phyloP scores from a whole-genome alignment of 352 stramenopile species.

The Phytopythium sindhum region DNA sequence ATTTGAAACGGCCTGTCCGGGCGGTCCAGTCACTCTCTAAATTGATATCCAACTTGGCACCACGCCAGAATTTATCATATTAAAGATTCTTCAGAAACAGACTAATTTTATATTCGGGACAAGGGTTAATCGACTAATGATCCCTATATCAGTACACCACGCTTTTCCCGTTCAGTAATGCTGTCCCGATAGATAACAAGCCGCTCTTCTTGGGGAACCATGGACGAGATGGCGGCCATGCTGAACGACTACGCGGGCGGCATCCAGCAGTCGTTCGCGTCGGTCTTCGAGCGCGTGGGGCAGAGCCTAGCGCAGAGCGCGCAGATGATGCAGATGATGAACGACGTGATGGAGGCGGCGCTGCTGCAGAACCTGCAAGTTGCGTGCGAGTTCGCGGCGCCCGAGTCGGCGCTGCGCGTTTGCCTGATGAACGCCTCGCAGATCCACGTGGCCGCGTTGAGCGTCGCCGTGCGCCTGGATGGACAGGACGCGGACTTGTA shows the following conservation, averaged over 20 bases:
- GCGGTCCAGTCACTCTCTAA: constrained; percentile 1
- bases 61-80: neutral
- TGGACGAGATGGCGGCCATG: constrained; percentile 71
- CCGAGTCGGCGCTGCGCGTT: constrained; percentile 18
- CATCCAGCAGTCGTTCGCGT: constrained; percentile 70
- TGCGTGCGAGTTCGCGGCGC: constrained; percentile 19
- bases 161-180: no score
- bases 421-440: constrained; percentile 52
- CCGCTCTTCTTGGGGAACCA: no score
- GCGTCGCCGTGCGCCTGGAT: constrained; percentile 17
- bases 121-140: neutral
- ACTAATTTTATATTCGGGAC: neutral
- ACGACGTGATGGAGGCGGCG: constrained; percentile 74
- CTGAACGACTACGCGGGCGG: constrained; percentile 54
- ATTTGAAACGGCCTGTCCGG: neutral
- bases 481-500: constrained; percentile 12
- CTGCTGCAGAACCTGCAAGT: constrained; percentile 64
- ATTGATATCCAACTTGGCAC: neutral
- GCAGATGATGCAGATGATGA: constrained; percentile 83
- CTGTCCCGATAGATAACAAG: no score
- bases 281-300: constrained; percentile 63
- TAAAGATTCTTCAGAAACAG: no score
- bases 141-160: no score
- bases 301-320: constrained; percentile 63
- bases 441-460: constrained; percentile 39